Percentiles rank a stretch among this genome's conserved stretches.
These are phyloP conservation scores for Cordyceps militaris DNA, from an alignment of 2,329 filamentous ascomycete genomes.

Conservation along the genomic window DNA sequence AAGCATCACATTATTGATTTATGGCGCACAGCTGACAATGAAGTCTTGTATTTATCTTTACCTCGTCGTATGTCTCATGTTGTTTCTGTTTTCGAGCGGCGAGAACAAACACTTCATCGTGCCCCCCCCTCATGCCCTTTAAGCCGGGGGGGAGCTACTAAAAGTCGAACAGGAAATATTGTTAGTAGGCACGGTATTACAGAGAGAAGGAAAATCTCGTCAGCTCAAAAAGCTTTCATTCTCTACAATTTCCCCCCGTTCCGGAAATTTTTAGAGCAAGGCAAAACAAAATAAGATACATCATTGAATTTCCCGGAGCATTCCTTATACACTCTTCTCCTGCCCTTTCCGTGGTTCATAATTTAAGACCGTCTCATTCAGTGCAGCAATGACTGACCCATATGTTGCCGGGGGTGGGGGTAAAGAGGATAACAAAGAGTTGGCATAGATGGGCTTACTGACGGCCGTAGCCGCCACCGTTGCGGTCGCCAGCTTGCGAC, in stretches of 20 bases:
- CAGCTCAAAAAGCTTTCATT: not conserved
- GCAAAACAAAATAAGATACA: not conserved
- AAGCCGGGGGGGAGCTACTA: no score
- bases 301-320: not conserved
- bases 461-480: not conserved
- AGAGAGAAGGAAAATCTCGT: no score
- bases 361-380: not conserved
- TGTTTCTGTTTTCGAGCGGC: no score
- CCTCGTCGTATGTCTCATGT: no score
- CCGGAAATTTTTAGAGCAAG: not conserved
- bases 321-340: not conserved
- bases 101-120: no score
- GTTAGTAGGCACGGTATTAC: no score
- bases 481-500: conserved; percentile 11
- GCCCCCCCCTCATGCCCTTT: no score
- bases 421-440: not conserved
- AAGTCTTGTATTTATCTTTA: no score
- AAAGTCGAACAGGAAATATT: no score
- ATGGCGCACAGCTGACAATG: no score
- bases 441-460: not conserved
- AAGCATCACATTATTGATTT: no score
- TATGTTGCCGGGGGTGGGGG: not conserved
- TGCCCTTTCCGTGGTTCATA: not conserved
- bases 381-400: not conserved
- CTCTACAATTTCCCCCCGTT: not conserved